Evolutionary conservation across 2,329 filamentous ascomycete genomes (phyloP).

Genomic region (Rosellinia necatrix): DNA sequence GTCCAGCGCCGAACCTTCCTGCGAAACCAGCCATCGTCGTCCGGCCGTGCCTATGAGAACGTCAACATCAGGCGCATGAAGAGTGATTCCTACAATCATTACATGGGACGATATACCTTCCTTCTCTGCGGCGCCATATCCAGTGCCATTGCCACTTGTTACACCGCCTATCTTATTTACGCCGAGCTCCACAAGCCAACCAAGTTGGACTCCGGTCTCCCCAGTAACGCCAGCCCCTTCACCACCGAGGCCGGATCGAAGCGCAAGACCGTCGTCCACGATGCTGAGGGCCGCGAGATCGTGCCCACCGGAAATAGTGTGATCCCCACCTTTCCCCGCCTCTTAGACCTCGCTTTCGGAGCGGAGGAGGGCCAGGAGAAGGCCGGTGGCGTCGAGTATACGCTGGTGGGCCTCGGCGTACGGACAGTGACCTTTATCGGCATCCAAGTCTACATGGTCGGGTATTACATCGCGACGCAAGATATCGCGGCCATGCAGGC

Average conservation of each 20-base stretch:
- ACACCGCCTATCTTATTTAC: constrained; percentile 49
- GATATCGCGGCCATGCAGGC: constrained; percentile 83
- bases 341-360: constrained; percentile 60
- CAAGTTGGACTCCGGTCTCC: constrained; percentile 51
- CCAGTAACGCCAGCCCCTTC: constrained; percentile 48
- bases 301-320: constrained; percentile 80
- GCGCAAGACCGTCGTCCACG: constrained; percentile 65
- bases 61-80: constrained; percentile 57
- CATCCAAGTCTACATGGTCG: constrained; percentile 94
- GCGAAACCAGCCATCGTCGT: neutral
- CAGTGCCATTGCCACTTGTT: constrained; percentile 55
- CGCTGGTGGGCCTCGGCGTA: constrained; percentile 84
- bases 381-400: constrained; percentile 69
- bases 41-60: constrained; percentile 49
- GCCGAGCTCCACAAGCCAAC: constrained; percentile 50
- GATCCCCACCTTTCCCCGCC: constrained; percentile 79
- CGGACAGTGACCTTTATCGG: constrained; percentile 86
- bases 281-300: constrained; percentile 72
- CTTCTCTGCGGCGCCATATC: constrained; percentile 56
- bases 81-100: constrained; percentile 53
- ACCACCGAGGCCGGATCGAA: constrained; percentile 54
- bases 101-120: constrained; percentile 56
- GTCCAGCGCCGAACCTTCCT: constrained; percentile 23
- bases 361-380: constrained; percentile 34
- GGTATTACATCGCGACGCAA: constrained; percentile 83